Percentiles rank a stretch among this genome's conserved stretches.
Conservation (phyloP, 108 stramenopile species). For the Skeletonema potamos region DNA sequence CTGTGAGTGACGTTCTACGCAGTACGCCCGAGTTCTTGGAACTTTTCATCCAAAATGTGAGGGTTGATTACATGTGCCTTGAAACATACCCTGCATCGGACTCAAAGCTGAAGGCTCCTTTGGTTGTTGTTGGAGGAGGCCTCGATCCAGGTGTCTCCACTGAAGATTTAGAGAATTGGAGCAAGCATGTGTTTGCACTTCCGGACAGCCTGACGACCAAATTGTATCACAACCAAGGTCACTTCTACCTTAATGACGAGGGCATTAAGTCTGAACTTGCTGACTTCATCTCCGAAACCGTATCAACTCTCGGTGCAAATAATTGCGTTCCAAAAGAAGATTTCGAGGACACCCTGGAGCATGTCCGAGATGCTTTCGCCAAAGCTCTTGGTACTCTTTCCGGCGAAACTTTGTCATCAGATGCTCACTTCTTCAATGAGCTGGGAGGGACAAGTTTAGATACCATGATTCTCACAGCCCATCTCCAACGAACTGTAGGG, state of each 20-base stretch:
- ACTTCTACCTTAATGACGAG: constrained; percentile 8
- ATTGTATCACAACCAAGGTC: constrained; percentile 1
- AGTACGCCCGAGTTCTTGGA: constrained; percentile 15
- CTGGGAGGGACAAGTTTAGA: constrained; percentile 11
- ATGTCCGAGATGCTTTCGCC: background rate
- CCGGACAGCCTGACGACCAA: background rate
- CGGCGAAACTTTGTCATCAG: background rate
- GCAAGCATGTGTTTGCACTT: background rate
- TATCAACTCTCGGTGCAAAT: background rate
- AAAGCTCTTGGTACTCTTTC: background rate
- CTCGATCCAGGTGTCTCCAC: constrained; percentile 2
- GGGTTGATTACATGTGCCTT: constrained; percentile 4
- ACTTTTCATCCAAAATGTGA: constrained; percentile 6
- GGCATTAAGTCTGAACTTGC: background rate
- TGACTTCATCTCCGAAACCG: background rate
- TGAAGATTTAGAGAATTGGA: constrained; percentile 10
- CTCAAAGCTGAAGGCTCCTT: background rate
- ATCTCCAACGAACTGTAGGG: background rate
- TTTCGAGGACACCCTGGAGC: background rate
- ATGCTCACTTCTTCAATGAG: constrained; percentile 10
- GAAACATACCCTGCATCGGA: background rate
- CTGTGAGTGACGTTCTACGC: background rate
- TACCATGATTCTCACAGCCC: constrained; percentile 7
- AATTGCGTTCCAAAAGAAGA: background rate
- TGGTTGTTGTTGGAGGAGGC: constrained; percentile 16